Conservation (phyloP, 2,329 filamentous ascomycete genomes). For the Cyphellophora attinorum region DNA sequence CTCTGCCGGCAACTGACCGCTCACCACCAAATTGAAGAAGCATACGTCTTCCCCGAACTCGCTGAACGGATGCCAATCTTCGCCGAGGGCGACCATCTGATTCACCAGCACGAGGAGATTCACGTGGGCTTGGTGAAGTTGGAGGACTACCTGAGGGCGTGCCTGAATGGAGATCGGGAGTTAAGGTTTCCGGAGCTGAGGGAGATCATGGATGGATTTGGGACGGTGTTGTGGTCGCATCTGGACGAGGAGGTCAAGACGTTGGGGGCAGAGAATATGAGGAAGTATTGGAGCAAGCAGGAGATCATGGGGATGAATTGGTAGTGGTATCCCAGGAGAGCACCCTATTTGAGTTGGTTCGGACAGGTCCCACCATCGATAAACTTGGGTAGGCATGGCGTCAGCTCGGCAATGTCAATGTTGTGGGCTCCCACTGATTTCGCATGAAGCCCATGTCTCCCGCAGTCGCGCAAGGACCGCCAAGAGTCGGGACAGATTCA, state of each 20-base stretch:
- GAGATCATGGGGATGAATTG: constrained; percentile 63
- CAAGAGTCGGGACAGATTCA: too few species aligned
- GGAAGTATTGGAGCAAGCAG: constrained; percentile 65
- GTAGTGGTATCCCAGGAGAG: too few species aligned
- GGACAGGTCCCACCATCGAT: too few species aligned
- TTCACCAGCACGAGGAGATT: constrained; percentile 69
- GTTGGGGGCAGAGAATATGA: constrained; percentile 78
- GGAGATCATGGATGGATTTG: constrained; percentile 67
- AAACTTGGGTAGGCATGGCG: too few species aligned
- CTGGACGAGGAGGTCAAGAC: constrained; percentile 74
- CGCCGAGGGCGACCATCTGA: constrained; percentile 51
- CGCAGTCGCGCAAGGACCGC: too few species aligned
- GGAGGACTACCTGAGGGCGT: constrained; percentile 55
- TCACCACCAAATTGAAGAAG: constrained; percentile 79
- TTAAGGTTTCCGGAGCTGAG: constrained; percentile 50
- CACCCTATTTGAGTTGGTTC: too few species aligned
- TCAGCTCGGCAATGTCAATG: too few species aligned
- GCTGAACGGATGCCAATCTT: constrained; percentile 74
- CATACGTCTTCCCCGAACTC: constrained; percentile 68
- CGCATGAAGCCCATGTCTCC: too few species aligned
- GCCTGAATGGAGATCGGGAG: constrained; percentile 53
- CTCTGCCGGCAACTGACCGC: constrained; percentile 62
- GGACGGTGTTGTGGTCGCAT: constrained; percentile 69
- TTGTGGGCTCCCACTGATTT: too few species aligned
- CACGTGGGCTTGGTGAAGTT: constrained; percentile 64